These are phyloP conservation scores for Maudiozyma turicensis DNA, from an alignment of 805 yeast genomes.

Conservation along the genomic window DNA sequence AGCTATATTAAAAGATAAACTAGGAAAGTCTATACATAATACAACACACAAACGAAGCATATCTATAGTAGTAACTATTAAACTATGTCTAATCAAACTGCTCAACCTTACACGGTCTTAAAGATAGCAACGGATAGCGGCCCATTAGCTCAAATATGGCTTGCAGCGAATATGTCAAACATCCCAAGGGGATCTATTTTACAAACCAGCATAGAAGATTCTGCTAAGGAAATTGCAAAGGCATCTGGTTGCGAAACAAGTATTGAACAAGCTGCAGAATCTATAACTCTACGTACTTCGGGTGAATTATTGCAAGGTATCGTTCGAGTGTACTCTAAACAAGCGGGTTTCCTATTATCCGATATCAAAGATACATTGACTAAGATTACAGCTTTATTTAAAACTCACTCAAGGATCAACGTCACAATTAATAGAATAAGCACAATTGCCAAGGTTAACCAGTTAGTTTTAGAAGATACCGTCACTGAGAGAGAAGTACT, in stretches of 20 bases:
- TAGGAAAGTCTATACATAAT: neutral
- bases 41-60: neutral
- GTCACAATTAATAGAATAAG: conserved; percentile 54
- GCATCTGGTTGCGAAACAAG: conserved; percentile 28
- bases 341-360: conserved; percentile 72
- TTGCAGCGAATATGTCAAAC: conserved; percentile 66
- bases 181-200: conserved; percentile 42
- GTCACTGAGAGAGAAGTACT: conserved; percentile 70
- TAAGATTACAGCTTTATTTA: conserved; percentile 61
- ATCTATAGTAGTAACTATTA: neutral
- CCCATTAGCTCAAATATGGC: conserved; percentile 84
- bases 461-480: conserved; percentile 61
- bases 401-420: conserved; percentile 35
- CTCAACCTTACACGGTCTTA: conserved; percentile 1
- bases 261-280: conserved; percentile 31
- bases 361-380: conserved; percentile 72
- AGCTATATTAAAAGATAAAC: neutral
- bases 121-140: conserved; percentile 41
- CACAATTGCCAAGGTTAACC: conserved; percentile 48
- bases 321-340: conserved; percentile 74
- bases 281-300: conserved; percentile 69
- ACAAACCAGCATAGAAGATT: conserved; percentile 58
- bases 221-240: conserved; percentile 56
- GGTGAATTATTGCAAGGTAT: conserved; percentile 84
- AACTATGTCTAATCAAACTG: conserved; percentile 1